Evolutionary conservation across 1,284 basidiomycete species (phyloP), one percentile per base, ranked within the genome.

Genomic region (Pseudozyma tsukubaensis): DNA sequence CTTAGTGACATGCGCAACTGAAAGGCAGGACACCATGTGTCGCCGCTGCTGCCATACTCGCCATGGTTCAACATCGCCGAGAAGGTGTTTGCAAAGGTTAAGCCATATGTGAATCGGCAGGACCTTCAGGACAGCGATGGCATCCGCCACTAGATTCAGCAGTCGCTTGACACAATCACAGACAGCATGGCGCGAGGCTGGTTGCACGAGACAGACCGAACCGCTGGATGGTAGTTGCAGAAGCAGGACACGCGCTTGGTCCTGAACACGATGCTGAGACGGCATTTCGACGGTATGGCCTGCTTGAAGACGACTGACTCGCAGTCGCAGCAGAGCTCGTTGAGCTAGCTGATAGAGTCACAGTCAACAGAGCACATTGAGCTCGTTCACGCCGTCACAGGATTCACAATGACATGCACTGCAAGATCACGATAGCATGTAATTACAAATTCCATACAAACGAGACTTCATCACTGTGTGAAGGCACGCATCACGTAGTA

Each of bases 151-250:
- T 4, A 34, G 9, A 32, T 49, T 29, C 8, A 49, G 8, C 21
- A 49, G 24, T 21, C 6, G 43, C 47, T 49, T 12, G 10, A 11
- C 9, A 35, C 21, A 8, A 49, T 49, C 47, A 49, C 47, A 35
- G 8, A 8, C 8, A 29, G 34, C 4, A 32, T 34, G 29, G 5
- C 7, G 32, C 4, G 4, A 6, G 47, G 47, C 24, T 49, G 47
- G 47, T 34, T 49, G 14, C 47, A 35, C 14, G 47, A 49, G 16
- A 34, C n/a, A 21, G n/a, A n/a, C n/a, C n/a, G n/a, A 49, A 49
- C 9, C 29, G 47, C 13, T 49, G 47, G 47, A 35, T n/a, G 13
- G 16, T 14, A 9, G 47, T 49, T 16, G 47, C 47, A 11, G 19
- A 47, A 29, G 44, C 44, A 9, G 47, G 47, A 5, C 21, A 49